A percentile compares a stretch with the other conserved stretches of the same genome.
These are phyloP conservation scores for Aureobasidium leucospermi DNA, from an alignment of 2,329 filamentous ascomycete species.

Conservation along the genomic window DNA sequence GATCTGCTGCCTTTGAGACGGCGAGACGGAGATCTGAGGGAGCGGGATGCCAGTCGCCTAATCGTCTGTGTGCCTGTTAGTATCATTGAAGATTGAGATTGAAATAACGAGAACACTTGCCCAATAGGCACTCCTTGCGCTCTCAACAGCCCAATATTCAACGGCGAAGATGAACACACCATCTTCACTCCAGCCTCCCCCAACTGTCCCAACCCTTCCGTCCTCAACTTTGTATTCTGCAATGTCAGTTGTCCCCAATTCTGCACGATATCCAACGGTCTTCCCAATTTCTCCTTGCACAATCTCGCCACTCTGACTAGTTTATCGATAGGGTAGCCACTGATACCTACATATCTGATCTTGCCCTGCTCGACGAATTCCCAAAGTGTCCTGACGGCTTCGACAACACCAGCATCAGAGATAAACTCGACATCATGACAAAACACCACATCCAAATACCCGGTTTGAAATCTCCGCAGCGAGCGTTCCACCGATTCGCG, in stretches of 20 bases:
- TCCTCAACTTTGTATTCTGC: slow-evolving; percentile 14
- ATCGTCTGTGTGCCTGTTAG: not conserved
- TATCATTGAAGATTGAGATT: not conserved
- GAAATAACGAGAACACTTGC: not conserved
- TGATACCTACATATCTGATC: slow-evolving; percentile 76
- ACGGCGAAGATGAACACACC: slow-evolving; percentile 11
- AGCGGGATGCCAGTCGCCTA: slow-evolving; percentile 16
- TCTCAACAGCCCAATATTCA: slow-evolving; percentile 14
- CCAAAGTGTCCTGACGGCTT: slow-evolving; percentile 55
- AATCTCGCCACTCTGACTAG: slow-evolving; percentile 64
- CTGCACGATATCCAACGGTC: slow-evolving; percentile 67
- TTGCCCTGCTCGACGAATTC: slow-evolving; percentile 59
- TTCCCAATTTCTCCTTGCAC: slow-evolving; percentile 62
- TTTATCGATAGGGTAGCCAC: slow-evolving; percentile 69
- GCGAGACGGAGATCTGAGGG: slow-evolving; percentile 4
- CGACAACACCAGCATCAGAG: slow-evolving; percentile 49
- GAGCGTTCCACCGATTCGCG: slow-evolving; percentile 55
- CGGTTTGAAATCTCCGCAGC: slow-evolving; percentile 53
- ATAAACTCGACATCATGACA: slow-evolving; percentile 73
- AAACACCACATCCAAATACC: slow-evolving; percentile 67
- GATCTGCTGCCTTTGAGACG: not conserved
- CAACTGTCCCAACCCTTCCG: slow-evolving; percentile 2
- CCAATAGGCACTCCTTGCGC: slow-evolving; percentile 14
- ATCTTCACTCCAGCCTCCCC: not conserved
- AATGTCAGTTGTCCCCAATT: slow-evolving; percentile 16